Percentiles rank a stretch among this genome's conserved stretches.
Evolutionary conservation across 2,329 filamentous ascomycete genomes (phyloP).

Genomic region (Aspergillus japonicus): DNA sequence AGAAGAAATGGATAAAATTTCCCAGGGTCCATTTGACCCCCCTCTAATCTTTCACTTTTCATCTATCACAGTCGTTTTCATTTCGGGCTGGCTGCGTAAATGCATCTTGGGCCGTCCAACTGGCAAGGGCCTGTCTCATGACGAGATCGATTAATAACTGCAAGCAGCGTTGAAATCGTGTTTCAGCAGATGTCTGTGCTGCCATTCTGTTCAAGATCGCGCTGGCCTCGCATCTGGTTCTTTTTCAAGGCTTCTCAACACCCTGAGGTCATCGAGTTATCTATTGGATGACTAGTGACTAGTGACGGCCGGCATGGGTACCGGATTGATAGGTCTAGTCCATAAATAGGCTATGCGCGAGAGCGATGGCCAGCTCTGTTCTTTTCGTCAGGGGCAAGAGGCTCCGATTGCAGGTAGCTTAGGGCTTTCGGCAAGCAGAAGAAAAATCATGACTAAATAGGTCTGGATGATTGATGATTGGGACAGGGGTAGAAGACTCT

Average conservation of each 20-base stretch:
- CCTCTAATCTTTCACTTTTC: not conserved
- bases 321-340: constrained; percentile 4
- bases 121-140: not conserved
- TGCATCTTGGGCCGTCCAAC: not conserved
- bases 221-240: not conserved
- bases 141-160: not conserved
- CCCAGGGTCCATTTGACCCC: not conserved
- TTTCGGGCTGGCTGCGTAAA: not conserved
- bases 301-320: not conserved
- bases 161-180: not conserved
- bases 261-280: not conserved
- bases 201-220: not conserved
- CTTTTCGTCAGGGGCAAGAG: not conserved
- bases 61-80: constrained; percentile 3
- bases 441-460: not conserved
- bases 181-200: not conserved
- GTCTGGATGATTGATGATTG: too few relatives aligned
- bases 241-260: not conserved
- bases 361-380: not conserved
- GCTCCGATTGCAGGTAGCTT: not conserved
- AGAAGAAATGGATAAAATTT: not conserved
- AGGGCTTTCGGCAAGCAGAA: not conserved
- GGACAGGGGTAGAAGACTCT: too few relatives aligned
- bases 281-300: not conserved
- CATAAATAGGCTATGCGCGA: not conserved